phyloP scores from a whole-genome alignment of 768 basidiomycete genomes.

The Steccherinum ochraceum region DNA sequence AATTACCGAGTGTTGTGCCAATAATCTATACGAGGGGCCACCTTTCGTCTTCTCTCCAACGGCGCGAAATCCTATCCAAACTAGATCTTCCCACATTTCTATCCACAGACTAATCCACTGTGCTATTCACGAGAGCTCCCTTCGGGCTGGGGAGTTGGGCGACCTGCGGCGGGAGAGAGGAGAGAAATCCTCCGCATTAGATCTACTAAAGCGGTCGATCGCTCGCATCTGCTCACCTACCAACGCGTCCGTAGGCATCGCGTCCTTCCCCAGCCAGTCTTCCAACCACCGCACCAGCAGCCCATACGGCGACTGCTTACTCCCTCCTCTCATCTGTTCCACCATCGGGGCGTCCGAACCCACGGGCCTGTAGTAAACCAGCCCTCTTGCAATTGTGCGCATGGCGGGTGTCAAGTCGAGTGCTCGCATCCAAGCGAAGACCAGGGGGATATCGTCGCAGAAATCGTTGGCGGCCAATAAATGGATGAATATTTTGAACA shows the following conservation, averaged over 20 bases:
- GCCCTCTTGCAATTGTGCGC: constrained; percentile 50
- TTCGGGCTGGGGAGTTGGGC: too few relatives aligned
- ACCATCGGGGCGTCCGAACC: constrained; percentile 54
- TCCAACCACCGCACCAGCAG: constrained; percentile 45
- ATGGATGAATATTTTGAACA: constrained; percentile 54
- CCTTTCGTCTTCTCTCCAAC: too few relatives aligned
- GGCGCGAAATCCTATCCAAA: too few relatives aligned
- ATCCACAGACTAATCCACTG: too few relatives aligned
- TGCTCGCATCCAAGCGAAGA: constrained; percentile 69
- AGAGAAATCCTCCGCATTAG: too few relatives aligned
- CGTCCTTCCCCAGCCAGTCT: constrained; percentile 48
- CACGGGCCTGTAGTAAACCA: constrained; percentile 72
- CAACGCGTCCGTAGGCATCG: constrained; percentile 37
- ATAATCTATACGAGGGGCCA: too few relatives aligned
- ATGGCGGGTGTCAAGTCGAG: constrained; percentile 46
- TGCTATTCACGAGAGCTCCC: too few relatives aligned
- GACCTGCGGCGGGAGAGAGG: too few relatives aligned
- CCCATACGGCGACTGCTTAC: constrained; percentile 34
- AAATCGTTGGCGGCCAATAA: constrained; percentile 48
- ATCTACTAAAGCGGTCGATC: constrained; percentile 1
- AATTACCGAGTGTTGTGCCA: too few relatives aligned
- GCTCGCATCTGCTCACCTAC: constrained; percentile 17
- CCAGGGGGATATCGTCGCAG: constrained; percentile 56
- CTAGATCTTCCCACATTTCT: too few relatives aligned
- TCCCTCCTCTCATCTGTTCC: constrained; percentile 32